A percentile compares a stretch with the other conserved stretches of the same genome.
These are phyloP conservation scores for Penstemon newberryi DNA, from an alignment of 257 asterid genomes.

Conservation along the genomic window DNA sequence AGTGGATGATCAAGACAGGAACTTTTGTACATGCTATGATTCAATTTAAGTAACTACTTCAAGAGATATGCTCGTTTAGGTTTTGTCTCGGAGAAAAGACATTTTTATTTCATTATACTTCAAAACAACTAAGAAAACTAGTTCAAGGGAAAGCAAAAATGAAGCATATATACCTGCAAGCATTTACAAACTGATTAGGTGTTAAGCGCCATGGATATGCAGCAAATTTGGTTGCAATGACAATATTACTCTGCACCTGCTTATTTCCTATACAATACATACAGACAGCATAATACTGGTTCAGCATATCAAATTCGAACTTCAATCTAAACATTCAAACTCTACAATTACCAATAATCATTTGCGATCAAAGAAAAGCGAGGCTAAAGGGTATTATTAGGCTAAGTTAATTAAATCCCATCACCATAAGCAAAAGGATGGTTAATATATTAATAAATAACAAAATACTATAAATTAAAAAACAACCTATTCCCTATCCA, in stretches of 20 bases:
- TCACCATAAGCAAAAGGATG: not conserved
- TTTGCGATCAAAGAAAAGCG: not conserved
- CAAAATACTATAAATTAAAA: not conserved
- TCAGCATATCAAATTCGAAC: not conserved
- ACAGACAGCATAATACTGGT: constrained; percentile 1
- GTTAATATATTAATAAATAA: not conserved
- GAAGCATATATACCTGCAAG: constrained; percentile 65
- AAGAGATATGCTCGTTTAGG: not conserved
- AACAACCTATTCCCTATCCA: not conserved
- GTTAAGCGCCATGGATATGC: constrained; percentile 98
- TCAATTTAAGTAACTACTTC: constrained; percentile 4
- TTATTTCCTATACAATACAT: constrained; percentile 41
- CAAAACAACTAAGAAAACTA: not conserved
- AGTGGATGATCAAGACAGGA: not conserved
- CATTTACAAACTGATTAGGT: constrained; percentile 81
- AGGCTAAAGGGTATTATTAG: not conserved
- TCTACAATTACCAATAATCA: too few species aligned
- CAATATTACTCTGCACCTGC: constrained; percentile 50
- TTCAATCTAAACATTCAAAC: not conserved
- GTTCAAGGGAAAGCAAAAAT: constrained; percentile 22
- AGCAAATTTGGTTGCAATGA: constrained; percentile 91
- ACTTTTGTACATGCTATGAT: not conserved
- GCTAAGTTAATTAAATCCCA: not conserved
- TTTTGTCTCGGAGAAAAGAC: not conserved
- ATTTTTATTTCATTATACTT: not conserved